Base-by-base conservation (phyloP, 495 filamentous ascomycete genomes). In the Tetracladium setigerum region DNA sequence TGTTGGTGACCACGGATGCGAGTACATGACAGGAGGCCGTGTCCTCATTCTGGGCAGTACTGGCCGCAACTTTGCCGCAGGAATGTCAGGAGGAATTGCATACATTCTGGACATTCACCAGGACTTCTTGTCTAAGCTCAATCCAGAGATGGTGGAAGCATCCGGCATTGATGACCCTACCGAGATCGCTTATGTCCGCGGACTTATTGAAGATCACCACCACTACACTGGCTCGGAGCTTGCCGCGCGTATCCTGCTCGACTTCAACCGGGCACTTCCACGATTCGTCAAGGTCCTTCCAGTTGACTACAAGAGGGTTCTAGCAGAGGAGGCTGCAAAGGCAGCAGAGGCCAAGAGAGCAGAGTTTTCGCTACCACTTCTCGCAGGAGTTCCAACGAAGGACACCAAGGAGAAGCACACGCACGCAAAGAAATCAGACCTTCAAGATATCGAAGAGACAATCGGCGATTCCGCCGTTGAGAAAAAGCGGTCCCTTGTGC, bases 11-110 rank as follows among this genome's bases (percentile, higher is more conserved):
- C 92, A 99, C 62, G 89, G 91, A 39, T 97, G 91, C 62, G 92
- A 99, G 72, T 99, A 99, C 77, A 99, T 99, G 92, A 98, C 92
- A 49, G 92, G 92, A 60, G 92, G 92, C 60, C 88, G 94, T 62
- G 80, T 97, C 32, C 70, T 99, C 48, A 74, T 94, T 50, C 75
- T 99, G 38, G 92, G 92, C 48, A 79, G 83, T 58, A 95, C 88
- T 58, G 92, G 92, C n/a, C 92, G 92, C 53, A 99, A 99, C 76
- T 99, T 99, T 59, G 92, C 94, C 59, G 92, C 92, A 48, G 92
- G 92, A 72, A 99, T 99, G 92, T 97, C 90, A 58, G 92, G 92
- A 57, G 92, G 92, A 71, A 97, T 99, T 68, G 91, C 94, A 30
- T 99, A 99, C 53, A 79, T 97, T 44, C 77, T 99, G 14, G 92